These are phyloP conservation scores for Yamagishiella unicocca DNA, from an alignment of 139 green algal species.

Conservation along the genomic window DNA sequence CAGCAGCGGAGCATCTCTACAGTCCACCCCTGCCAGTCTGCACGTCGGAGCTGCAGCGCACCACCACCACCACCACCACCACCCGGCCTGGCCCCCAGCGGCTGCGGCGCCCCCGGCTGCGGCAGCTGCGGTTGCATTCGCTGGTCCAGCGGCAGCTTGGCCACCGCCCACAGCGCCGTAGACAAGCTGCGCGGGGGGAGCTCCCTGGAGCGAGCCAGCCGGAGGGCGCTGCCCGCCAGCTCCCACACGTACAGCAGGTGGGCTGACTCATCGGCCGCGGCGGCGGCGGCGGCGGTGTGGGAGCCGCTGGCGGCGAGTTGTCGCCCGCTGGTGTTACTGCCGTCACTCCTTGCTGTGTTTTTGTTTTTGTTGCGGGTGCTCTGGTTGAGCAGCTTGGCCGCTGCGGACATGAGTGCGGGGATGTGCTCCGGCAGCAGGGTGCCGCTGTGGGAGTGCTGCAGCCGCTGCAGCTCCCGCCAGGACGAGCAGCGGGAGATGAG, in stretches of 20 bases:
- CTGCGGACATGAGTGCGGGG: slow-evolving; percentile 27
- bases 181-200: slow-evolving; percentile 12
- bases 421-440: slow-evolving; percentile 19
- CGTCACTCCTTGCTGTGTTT: no score
- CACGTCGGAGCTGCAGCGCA: not conserved
- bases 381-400: not conserved
- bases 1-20: slow-evolving; percentile 4
- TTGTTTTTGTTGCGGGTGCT: not conserved
- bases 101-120: not conserved
- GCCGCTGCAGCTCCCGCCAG: slow-evolving; percentile 4
- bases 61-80: not conserved
- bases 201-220: slow-evolving; percentile 28
- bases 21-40: not conserved
- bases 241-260: slow-evolving; percentile 13
- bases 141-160: slow-evolving; percentile 12
- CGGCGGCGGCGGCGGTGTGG: no score
- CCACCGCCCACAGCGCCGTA: slow-evolving; percentile 38
- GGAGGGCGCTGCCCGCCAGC: slow-evolving; percentile 13
- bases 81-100: not conserved
- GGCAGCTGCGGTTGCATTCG: not conserved
- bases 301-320: no score
- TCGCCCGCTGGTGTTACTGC: slow-evolving; percentile 10
- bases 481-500: slow-evolving; percentile 4
- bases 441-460: not conserved
- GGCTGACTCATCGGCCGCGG: no score